Evolutionary conservation across 106 monocot genomes (phyloP), one percentile per base, ranked within the genome.

Genomic region (Chionographis japonica): DNA sequence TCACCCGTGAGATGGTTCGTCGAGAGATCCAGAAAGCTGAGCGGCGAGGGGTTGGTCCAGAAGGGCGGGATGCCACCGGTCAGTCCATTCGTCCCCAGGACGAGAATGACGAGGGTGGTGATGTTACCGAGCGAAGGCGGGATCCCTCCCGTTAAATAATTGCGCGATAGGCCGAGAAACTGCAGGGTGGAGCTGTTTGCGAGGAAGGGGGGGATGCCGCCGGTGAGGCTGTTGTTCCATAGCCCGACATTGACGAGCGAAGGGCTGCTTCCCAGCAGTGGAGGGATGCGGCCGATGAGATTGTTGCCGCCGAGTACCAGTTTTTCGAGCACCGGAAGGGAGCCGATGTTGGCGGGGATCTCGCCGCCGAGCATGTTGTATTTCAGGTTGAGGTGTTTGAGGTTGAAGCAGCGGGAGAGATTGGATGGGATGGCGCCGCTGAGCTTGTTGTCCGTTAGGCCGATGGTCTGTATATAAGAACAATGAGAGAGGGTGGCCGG

Each of bases 371-470:
- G 64, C 1, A 46, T 19, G 52, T 81, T 81, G 56, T 10, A 7
- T 41, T 54, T 13, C 4, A 77, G 11, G 9, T 14, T 15, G 8
- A 77, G 20, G 4, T 1, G 3, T 15, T 43, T 1, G 9, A 76
- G 62, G 14, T 62, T 53, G 51, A 40, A 14, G 20, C 55, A 36
- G 2, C 11, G 7, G 6, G 58, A 39, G n/a, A 77, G 17, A 18
- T 51, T 54, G 49, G 7, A 2, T 3, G 70, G 74, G 4, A 69
- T 77, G 4, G 27, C 42, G 2, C 57, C 75, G 40, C 19, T 15
- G 6, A 79, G 72, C 12, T 41, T 42, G 52, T 77, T 85, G 50
- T 39, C 39, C 0, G 12, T n/a, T 2, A 85, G 49, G 15, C 16
- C 36, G 3, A 85, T 4, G 13, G 15, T 13, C 37, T 35, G 4